Base-by-base conservation (phyloP, 177 flowering plant genomes). In the Vitis hybrid region DNA sequence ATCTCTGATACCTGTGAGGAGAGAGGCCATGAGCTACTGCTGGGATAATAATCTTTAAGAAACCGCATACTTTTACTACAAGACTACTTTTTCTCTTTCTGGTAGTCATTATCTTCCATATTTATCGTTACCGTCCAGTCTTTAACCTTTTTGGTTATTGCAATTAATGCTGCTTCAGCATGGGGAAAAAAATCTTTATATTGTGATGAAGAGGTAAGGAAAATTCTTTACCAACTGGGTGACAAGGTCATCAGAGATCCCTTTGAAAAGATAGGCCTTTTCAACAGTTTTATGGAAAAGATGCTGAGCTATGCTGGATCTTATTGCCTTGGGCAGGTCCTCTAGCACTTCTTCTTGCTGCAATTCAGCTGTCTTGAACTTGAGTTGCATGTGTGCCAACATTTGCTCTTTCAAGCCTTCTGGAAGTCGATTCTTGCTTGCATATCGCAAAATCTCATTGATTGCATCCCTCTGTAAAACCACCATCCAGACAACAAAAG, bases 281-380 rank as follows among this genome's bases (percentile, higher is more conserved):
- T 76, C 86, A 11, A 89, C 87, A 6, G 83, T 83, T 40, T 27
- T 46, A 10, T 72, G 83, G 76, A 91, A 93, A 12, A 93, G 96
- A 79, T 93, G 91, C 71, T 87, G 88, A 8, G 88, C 72, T 56
- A 93, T 89, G 82, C 98, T 75, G 11, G 93, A 87, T 84, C 96
- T 81, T 55, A 91, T 89, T 68, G 98, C 96, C 81, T 93, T 93
- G n/a, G 98, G 94, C 40, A 93, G 73, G 75, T 85, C 85, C 72
- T 80, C 80, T 15, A 91, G 79, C 19, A 88, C 92, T 78, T 89
- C 89, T 70, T 91, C 93, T 74, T 91, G 94, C 72, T 92, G 87
- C 65, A 91, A 69, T 76, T 92, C 94, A 52, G 83, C 89, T 60
- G 94, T 92, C 83, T 83, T 91, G 82, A 87, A 91, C 72, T 86